phyloP scores from a whole-genome alignment of 805 yeast species.

The Metschnikowia amazonensis region DNA sequence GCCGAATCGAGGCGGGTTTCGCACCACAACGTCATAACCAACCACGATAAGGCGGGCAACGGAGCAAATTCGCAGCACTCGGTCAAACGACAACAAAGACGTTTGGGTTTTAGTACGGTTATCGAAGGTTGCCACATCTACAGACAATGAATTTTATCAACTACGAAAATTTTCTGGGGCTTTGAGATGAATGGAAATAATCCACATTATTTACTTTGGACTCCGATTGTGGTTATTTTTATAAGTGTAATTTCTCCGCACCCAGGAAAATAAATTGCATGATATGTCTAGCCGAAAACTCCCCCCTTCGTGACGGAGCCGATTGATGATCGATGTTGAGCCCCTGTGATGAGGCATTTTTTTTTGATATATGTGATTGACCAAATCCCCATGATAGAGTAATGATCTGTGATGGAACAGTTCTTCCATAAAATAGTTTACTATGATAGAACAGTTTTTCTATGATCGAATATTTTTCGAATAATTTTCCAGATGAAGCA shows the following conservation, averaged over 20 bases:
- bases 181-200: neutral
- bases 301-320: neutral
- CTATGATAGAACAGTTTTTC: too few relatives aligned
- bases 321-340: neutral
- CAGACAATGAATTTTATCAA: neutral
- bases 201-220: neutral
- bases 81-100: neutral
- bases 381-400: too few relatives aligned
- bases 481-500: too few relatives aligned
- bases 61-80: neutral
- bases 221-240: neutral
- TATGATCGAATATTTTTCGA: too few relatives aligned
- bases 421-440: too few relatives aligned
- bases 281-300: neutral
- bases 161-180: neutral
- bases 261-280: neutral
- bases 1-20: neutral
- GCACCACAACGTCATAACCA: neutral
- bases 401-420: too few relatives aligned
- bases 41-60: neutral
- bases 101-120: too few relatives aligned
- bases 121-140: too few relatives aligned
- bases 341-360: too few relatives aligned
- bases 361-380: too few relatives aligned
- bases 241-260: neutral